Evolutionary conservation across 371 early-diverging fungal species (phyloP).

Genomic region (Basidiobolus meristosporus): DNA sequence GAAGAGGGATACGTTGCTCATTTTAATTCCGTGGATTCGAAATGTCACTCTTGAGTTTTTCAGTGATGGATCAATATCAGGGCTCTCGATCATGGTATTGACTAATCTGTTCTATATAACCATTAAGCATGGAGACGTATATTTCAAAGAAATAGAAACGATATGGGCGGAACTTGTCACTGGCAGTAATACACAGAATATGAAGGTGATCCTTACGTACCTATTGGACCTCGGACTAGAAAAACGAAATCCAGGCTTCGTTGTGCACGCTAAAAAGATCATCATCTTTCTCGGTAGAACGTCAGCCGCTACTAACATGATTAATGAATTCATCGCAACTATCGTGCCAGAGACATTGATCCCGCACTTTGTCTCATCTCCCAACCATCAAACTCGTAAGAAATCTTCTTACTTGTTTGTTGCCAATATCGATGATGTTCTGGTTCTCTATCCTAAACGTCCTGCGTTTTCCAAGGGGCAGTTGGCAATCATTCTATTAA

Average conservation of each 20-base stretch:
- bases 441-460: constrained; percentile 38
- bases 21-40: constrained; percentile 75
- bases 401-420: constrained; percentile 16
- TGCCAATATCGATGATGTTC: constrained; percentile 42
- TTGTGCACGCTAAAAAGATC: constrained; percentile 59
- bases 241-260: constrained; percentile 57
- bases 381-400: constrained; percentile 2
- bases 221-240: constrained; percentile 50
- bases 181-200: constrained; percentile 33
- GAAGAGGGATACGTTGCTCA: constrained; percentile 43
- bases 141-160: constrained; percentile 53
- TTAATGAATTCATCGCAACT: constrained; percentile 37
- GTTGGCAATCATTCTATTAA: constrained; percentile 53
- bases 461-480: constrained; percentile 64
- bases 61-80: constrained; percentile 19
- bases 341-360: constrained; percentile 66
- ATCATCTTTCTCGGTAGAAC: constrained; percentile 64
- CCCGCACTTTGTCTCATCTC: constrained; percentile 18
- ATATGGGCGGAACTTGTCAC: constrained; percentile 64
- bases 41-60: constrained; percentile 45
- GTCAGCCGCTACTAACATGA: constrained; percentile 26
- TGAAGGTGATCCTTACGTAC: constrained; percentile 48
- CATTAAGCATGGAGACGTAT: constrained; percentile 55
- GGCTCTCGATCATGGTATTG: constrained; percentile 36
- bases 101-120: constrained; percentile 75